Evolutionary conservation across 2,329 filamentous ascomycete genomes (phyloP).

Genomic region (Epichloe bromicola): DNA sequence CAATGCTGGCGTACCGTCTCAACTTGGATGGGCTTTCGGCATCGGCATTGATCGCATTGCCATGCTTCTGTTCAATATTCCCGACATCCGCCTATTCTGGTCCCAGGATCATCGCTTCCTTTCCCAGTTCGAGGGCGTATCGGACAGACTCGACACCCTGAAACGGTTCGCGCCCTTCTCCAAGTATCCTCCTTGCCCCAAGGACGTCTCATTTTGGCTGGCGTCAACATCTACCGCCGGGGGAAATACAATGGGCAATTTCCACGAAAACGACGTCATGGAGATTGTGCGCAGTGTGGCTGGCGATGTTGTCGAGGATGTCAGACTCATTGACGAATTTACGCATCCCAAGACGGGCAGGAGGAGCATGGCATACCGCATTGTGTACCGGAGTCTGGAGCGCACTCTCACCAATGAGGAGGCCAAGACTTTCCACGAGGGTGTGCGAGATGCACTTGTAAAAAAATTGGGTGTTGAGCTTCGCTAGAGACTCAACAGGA

Average conservation of each 20-base stretch:
- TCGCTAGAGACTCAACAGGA: slow-evolving; percentile 12
- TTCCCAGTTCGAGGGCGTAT: slow-evolving; percentile 62
- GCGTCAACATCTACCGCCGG: slow-evolving; percentile 30
- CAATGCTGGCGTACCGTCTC: slow-evolving; percentile 60
- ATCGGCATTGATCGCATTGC: slow-evolving; percentile 88
- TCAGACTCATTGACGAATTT: slow-evolving; percentile 74
- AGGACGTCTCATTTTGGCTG: slow-evolving; percentile 94
- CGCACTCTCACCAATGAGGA: slow-evolving; percentile 77
- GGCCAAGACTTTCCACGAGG: slow-evolving; percentile 61
- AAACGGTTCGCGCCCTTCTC: slow-evolving; percentile 74
- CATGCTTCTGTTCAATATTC: slow-evolving; percentile 93
- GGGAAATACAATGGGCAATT: slow-evolving; percentile 35
- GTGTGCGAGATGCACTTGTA: slow-evolving; percentile 52
- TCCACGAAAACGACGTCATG: slow-evolving; percentile 97
- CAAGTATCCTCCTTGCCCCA: slow-evolving; percentile 77
- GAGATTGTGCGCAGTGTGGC: slow-evolving; percentile 76
- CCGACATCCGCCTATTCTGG: slow-evolving; percentile 96
- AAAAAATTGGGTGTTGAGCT: slow-evolving; percentile 61
- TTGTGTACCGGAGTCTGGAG: slow-evolving; percentile 89
- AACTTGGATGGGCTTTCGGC: slow-evolving; percentile 91
- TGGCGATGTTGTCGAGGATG: slow-evolving; percentile 79
- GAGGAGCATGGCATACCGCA: slow-evolving; percentile 79
- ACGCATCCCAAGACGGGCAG: slow-evolving; percentile 73
- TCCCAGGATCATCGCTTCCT: slow-evolving; percentile 74
- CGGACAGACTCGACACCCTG: slow-evolving; percentile 33